phyloP scores from a whole-genome alignment of 176 grass and related monocot species.

The Oryza punctata region DNA sequence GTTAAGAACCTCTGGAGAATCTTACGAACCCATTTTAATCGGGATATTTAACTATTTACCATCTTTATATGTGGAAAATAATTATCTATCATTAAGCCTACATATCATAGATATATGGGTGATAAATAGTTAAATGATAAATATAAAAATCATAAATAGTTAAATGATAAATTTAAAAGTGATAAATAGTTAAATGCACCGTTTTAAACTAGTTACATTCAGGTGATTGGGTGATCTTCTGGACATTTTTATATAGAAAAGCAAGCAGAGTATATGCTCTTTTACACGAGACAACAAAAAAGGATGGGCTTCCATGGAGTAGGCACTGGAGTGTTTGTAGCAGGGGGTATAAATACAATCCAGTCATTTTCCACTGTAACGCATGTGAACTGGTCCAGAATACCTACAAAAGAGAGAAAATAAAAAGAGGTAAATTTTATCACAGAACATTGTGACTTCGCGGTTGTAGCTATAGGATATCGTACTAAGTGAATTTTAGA shows the following conservation, averaged over 20 bases:
- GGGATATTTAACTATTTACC: too few species aligned
- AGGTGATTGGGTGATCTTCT: not conserved
- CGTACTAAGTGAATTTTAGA: too few species aligned
- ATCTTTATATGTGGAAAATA: too few species aligned
- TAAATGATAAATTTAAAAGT: too few species aligned
- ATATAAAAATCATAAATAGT: too few species aligned
- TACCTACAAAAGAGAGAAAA: not conserved
- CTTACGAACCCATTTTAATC: not conserved
- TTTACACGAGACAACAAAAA: not conserved
- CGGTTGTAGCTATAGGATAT: too few species aligned
- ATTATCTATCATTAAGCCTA: too few species aligned
- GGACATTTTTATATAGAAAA: not conserved
- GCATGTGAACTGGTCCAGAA: conserved; percentile 50
- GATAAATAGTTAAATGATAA: too few species aligned
- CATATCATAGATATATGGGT: too few species aligned
- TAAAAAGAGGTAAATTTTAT: too few species aligned
- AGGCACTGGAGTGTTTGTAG: conserved; percentile 17
- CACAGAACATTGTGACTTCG: too few species aligned
- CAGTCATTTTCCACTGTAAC: conserved; percentile 46
- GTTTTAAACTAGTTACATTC: not conserved
- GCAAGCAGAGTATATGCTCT: not conserved
- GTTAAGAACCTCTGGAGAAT: not conserved
- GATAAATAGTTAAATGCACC: too few species aligned
- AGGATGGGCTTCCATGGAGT: conserved; percentile 27
- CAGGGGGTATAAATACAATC: conserved; percentile 9